phyloP scores from a whole-genome alignment of 306 rosid species.

The Arachis hypogaea region DNA sequence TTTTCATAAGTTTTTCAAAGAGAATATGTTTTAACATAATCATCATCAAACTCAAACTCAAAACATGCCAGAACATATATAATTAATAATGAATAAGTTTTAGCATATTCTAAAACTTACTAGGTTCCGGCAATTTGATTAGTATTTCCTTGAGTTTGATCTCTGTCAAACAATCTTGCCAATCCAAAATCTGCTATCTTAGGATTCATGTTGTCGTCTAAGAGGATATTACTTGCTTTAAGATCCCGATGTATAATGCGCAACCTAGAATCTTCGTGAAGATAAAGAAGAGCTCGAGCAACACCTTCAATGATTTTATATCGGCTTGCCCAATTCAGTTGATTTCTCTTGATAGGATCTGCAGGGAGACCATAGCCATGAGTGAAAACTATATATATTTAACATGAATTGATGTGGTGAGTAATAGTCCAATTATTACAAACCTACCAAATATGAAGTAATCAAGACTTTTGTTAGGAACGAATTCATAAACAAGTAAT shows the following conservation, averaged over 20 bases:
- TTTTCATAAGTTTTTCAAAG: neutral
- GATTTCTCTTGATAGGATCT: conserved; percentile 35
- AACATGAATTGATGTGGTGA: neutral
- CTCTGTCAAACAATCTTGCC: neutral
- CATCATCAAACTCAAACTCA: too few species aligned
- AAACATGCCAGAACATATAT: too few species aligned
- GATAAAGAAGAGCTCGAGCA: conserved; percentile 19
- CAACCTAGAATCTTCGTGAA: conserved; percentile 1
- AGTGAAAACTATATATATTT: neutral
- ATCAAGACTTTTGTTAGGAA: conserved; percentile 34
- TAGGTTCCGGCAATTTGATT: conserved; percentile 31
- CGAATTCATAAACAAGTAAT: conserved; percentile 29
- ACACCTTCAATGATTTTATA: conserved; percentile 34
- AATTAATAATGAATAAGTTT: neutral
- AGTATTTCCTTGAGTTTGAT: conserved; percentile 28
- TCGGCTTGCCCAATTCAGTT: conserved; percentile 34
- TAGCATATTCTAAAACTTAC: conserved; percentile 19
- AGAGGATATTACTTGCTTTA: conserved; percentile 3
- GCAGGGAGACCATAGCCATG: neutral
- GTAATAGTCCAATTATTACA: neutral
- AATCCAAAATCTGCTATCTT: conserved; percentile 23
- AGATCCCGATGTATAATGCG: neutral
- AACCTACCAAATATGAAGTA: conserved; percentile 24
- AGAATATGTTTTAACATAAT: too few species aligned
- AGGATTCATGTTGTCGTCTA: conserved; percentile 8